Percentiles rank a stretch among this genome's conserved stretches.
phyloP scores from a whole-genome alignment of 2,329 filamentous ascomycete species.

The Colletotrichum tamarilloi region DNA sequence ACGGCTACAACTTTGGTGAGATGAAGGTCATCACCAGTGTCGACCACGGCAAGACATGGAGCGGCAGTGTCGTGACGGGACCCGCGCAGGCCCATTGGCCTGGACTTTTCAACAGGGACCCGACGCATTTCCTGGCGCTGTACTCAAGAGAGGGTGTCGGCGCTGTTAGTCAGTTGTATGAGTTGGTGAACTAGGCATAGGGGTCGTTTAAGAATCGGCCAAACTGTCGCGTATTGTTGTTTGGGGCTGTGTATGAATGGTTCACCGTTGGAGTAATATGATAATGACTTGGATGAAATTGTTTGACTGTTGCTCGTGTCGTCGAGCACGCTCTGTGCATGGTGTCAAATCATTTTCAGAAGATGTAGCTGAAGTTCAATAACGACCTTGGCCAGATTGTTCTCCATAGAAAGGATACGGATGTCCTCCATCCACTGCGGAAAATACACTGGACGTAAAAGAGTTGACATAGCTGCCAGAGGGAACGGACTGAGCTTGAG shows the following conservation, averaged over 20 bases:
- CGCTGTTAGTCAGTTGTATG: conserved; percentile 39
- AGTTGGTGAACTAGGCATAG: neutral
- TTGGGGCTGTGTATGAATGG: neutral
- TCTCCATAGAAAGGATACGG: neutral
- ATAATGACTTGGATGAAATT: neutral
- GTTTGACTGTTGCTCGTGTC: neutral
- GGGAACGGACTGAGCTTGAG: neutral
- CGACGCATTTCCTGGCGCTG: conserved; percentile 42
- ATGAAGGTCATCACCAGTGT: conserved; percentile 46
- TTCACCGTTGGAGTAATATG: neutral
- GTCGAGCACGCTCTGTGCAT: neutral
- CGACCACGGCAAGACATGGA: conserved; percentile 43
- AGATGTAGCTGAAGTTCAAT: neutral
- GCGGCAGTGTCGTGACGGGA: conserved; percentile 40
- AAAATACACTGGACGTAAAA: neutral
- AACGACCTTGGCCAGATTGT: too few species aligned
- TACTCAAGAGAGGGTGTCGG: conserved; percentile 42
- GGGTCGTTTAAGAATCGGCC: neutral
- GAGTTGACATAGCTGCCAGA: neutral
- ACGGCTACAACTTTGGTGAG: conserved; percentile 26
- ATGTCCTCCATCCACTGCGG: neutral
- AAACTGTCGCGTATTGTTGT: neutral
- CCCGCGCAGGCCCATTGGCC: conserved; percentile 45
- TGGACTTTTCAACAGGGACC: conserved; percentile 40
- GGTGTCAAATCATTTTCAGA: neutral